phyloP scores from a whole-genome alignment of 306 rosid genomes.

The Sicyos edulis region DNA sequence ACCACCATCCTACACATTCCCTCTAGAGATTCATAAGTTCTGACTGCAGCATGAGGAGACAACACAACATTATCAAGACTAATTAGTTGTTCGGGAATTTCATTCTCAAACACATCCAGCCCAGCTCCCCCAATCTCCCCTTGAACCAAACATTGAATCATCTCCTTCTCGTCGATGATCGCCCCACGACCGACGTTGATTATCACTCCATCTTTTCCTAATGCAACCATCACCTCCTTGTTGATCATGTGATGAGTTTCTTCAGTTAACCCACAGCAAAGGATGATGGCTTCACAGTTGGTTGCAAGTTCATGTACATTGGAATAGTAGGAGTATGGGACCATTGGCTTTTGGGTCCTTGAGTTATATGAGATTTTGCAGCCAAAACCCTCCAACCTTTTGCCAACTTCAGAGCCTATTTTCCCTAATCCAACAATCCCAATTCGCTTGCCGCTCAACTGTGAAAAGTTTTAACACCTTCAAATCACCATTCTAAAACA shows the following conservation, averaged over 20 bases:
- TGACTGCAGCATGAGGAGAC: conserved; percentile 20
- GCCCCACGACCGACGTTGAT: conserved; percentile 45
- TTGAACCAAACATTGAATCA: conserved; percentile 25
- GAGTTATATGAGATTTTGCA: conserved; percentile 44
- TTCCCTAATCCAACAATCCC: conserved; percentile 51
- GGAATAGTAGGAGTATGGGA: conserved; percentile 36
- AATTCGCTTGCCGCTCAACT: conserved; percentile 41
- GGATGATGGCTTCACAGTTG: conserved; percentile 27
- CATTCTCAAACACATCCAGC: conserved; percentile 55
- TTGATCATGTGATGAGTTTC: conserved; percentile 39
- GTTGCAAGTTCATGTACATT: conserved; percentile 38
- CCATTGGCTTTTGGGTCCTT: conserved; percentile 29
- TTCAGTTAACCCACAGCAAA: conserved; percentile 41
- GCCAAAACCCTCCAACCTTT: conserved; percentile 38
- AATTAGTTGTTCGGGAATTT: conserved; percentile 33
- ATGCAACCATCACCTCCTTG: conserved; percentile 37
- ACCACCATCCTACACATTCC: conserved; percentile 14
- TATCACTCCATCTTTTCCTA: conserved; percentile 41
- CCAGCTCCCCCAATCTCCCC: conserved; percentile 40
- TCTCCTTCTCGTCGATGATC: conserved; percentile 37
- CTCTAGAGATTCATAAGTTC: conserved; percentile 11
- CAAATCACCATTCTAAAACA: not conserved
- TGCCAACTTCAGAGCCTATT: conserved; percentile 46
- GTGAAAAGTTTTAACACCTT: not conserved
- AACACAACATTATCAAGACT: conserved; percentile 44